phyloP scores from a whole-genome alignment of 139 green algal species.

The Ettlia oleoabundans region DNA sequence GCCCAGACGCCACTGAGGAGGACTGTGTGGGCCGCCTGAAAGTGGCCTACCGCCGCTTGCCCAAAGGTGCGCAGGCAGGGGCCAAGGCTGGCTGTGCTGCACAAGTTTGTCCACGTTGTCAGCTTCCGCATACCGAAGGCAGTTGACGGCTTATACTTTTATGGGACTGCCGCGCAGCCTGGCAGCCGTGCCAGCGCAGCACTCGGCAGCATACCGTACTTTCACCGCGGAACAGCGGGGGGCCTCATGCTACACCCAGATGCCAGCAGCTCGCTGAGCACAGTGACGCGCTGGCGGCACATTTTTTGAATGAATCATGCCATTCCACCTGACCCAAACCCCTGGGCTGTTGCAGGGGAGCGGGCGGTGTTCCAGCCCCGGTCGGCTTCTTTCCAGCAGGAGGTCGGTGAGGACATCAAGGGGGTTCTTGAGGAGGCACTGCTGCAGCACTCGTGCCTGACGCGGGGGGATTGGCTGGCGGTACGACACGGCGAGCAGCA shows the following conservation, averaged over 20 bases:
- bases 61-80: slow-evolving; percentile 36
- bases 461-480: slow-evolving; percentile 74
- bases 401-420: slow-evolving; percentile 37
- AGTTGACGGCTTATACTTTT: no score
- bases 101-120: no score
- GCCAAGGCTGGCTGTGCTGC: not conserved
- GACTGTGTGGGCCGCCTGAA: slow-evolving; percentile 35
- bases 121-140: no score
- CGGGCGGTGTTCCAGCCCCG: slow-evolving; percentile 69
- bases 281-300: no score
- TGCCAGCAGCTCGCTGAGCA: no score
- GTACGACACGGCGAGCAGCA: slow-evolving; percentile 42
- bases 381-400: slow-evolving; percentile 72
- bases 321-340: not conserved
- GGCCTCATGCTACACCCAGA: no score
- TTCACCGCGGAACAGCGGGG: no score
- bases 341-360: slow-evolving; percentile 35
- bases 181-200: no score
- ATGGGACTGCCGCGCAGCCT: no score
- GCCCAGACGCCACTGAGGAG: slow-evolving; percentile 32
- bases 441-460: slow-evolving; percentile 48
- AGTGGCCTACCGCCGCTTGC: slow-evolving; percentile 50
- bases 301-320: no score
- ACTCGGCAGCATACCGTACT: no score
- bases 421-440: slow-evolving; percentile 72